Percentiles rank a stretch among this genome's conserved stretches.
phyloP scores from a whole-genome alignment of 2,329 filamentous ascomycete species.

The Fusarium mundagurra region DNA sequence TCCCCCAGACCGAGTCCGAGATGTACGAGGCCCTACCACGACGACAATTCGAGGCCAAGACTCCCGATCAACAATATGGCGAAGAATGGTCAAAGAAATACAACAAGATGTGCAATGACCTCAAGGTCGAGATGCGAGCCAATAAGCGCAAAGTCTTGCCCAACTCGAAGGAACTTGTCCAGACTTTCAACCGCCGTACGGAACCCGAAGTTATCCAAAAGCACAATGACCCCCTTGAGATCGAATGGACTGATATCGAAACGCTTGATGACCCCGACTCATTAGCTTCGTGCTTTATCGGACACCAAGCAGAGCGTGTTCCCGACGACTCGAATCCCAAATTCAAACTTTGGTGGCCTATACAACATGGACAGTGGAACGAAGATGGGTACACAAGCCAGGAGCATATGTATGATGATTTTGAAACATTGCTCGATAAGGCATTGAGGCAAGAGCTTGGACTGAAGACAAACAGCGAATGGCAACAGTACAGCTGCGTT shows the following conservation, averaged over 20 bases:
- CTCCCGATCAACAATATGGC: conserved; percentile 83
- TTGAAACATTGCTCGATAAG: conserved; percentile 86
- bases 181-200: conserved; percentile 90
- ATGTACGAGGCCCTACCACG: conserved; percentile 82
- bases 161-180: conserved; percentile 96
- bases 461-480: conserved; percentile 79
- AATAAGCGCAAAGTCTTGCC: conserved; percentile 96
- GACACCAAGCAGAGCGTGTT: conserved; percentile 83
- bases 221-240: conserved; percentile 92
- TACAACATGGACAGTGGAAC: conserved; percentile 87
- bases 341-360: conserved; percentile 93
- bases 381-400: conserved; percentile 87
- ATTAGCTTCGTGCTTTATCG: conserved; percentile 75
- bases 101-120: conserved; percentile 82
- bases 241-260: conserved; percentile 92
- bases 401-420: conserved; percentile 84
- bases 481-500: conserved; percentile 94
- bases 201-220: conserved; percentile 88
- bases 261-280: conserved; percentile 72
- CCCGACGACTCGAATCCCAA: conserved; percentile 89
- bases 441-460: conserved; percentile 88
- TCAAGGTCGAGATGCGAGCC: conserved; percentile 88
- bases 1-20: conserved; percentile 82
- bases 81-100: conserved; percentile 83
- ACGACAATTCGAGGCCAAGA: conserved; percentile 70